Evolutionary conservation across 495 filamentous ascomycete species (phyloP).

Genomic region (Penicillium goetzii): DNA sequence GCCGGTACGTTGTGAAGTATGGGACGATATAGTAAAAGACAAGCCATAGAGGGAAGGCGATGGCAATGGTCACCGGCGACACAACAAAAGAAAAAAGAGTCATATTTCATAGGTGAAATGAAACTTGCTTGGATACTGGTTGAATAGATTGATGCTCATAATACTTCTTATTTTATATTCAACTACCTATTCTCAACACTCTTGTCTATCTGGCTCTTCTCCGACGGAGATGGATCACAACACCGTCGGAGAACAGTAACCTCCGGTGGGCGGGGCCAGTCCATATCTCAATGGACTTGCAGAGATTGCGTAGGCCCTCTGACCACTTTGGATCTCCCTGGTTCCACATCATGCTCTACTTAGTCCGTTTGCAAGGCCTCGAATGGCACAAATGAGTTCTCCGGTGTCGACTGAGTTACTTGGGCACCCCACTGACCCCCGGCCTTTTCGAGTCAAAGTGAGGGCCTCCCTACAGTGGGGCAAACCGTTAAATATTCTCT

Average conservation of each 20-base stretch:
- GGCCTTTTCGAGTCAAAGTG: no score
- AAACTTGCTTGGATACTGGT: background rate
- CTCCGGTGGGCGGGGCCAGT: background rate
- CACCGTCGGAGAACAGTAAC: conserved; percentile 5
- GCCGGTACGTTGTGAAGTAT: conserved; percentile 24
- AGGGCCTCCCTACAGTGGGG: no score
- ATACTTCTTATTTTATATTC: background rate
- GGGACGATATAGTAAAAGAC: conserved; percentile 30
- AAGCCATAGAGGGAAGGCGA: conserved; percentile 22
- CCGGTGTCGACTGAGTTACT: no score
- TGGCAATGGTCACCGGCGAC: conserved; percentile 21
- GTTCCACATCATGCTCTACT: no score
- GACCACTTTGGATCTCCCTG: no score
- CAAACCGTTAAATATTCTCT: no score
- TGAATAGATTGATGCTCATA: background rate
- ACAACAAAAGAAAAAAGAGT: conserved; percentile 17
- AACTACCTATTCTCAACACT: no score
- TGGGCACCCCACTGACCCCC: no score
- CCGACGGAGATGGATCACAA: conserved; percentile 5
- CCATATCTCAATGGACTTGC: no score
- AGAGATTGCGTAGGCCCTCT: no score
- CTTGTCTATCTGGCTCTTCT: background rate
- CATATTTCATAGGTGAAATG: conserved; percentile 14
- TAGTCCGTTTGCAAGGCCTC: no score
- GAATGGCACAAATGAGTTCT: no score